Evolutionary conservation across 345 rosid genomes (phyloP), one percentile per base, ranked within the genome.

Genomic region (Bruguiera sexangula): DNA sequence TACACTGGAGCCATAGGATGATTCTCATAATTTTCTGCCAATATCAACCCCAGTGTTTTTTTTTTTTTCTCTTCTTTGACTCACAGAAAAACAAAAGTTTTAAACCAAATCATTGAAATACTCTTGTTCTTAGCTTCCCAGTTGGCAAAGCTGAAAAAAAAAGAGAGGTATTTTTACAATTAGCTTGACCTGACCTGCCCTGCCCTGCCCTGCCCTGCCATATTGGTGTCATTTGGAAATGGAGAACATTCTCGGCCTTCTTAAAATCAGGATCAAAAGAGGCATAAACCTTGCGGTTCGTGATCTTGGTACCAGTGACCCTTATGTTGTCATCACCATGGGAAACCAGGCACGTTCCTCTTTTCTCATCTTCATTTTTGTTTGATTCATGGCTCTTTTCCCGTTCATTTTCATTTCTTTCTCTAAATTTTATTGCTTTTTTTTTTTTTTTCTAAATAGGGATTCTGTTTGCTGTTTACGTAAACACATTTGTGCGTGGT

Each of bases 251-350:
- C 67, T 82, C 11, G 82, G 85, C 5, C 80, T 82, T 60, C 79
- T 82, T 36, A 76, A 60, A 56, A 58, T 82, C 51, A 56, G 61
- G 29, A 76, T 82, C 6, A 39, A 51, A 20, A 62, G 72, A 65
- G 85, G 85, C 69, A 52, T 55, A 34, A 71, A 82, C 71, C 82
- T 79, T 54, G 82, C 80, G 11, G 65, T 76, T 31, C 82, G 85
- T 8, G 85, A 82, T 65, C 53, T 75, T 22, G 71, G 77, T 54
- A 56, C 56, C 65, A 79, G 82, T 36, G 85, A 82, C 52, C 85
- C 85, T 56, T 82, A 79, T 64, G 82, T 71, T 54, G 74, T 73
- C 68, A 29, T 82, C 71, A 66, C 69, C 46, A 65, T 66, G 77
- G 78, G 71, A 9, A 50, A 62, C 7, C 77, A 74, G 72, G 77